A percentile compares a stretch with the other conserved stretches of the same genome.
phyloP scores from a whole-genome alignment of 805 yeast species.

The Candida orba region DNA sequence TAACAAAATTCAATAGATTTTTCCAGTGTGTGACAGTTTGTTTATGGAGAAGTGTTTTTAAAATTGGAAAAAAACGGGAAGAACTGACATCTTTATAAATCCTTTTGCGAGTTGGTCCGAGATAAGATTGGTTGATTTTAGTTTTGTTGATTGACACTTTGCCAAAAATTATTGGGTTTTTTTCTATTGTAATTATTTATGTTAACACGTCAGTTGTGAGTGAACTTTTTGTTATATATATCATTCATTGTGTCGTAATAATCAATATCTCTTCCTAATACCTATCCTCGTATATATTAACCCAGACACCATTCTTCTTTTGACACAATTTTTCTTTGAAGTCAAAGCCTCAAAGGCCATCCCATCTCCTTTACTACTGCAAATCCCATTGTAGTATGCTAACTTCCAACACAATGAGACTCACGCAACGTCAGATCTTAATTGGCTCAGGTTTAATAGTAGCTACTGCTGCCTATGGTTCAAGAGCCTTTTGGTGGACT shows the following conservation, averaged over 20 bases:
- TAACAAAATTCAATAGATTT: neutral
- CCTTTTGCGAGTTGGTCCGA: neutral
- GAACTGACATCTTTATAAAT: too few relatives aligned
- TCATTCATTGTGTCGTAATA: too few relatives aligned
- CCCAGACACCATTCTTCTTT: neutral
- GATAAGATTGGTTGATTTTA: neutral
- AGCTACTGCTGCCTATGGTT: slow-evolving; percentile 16
- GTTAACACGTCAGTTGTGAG: too few relatives aligned
- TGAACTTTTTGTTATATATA: too few relatives aligned
- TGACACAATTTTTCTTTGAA: neutral
- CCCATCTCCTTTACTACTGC: too few relatives aligned
- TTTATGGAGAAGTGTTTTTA: neutral
- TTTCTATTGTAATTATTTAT: too few relatives aligned
- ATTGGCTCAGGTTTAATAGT: slow-evolving; percentile 21
- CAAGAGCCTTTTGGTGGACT: slow-evolving; percentile 26
- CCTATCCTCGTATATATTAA: too few relatives aligned
- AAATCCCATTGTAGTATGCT: neutral
- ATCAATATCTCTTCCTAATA: too few relatives aligned
- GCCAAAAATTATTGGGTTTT: too few relatives aligned
- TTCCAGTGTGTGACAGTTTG: neutral
- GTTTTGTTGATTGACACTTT: too few relatives aligned
- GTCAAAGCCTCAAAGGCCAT: neutral
- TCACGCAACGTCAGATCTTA: slow-evolving; percentile 18
- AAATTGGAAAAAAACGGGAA: slow-evolving; percentile 2
- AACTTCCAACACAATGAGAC: slow-evolving; percentile 1